These are phyloP conservation scores for Populus hybrid DNA, from an alignment of 441 rosid species.

Conservation along the genomic window DNA sequence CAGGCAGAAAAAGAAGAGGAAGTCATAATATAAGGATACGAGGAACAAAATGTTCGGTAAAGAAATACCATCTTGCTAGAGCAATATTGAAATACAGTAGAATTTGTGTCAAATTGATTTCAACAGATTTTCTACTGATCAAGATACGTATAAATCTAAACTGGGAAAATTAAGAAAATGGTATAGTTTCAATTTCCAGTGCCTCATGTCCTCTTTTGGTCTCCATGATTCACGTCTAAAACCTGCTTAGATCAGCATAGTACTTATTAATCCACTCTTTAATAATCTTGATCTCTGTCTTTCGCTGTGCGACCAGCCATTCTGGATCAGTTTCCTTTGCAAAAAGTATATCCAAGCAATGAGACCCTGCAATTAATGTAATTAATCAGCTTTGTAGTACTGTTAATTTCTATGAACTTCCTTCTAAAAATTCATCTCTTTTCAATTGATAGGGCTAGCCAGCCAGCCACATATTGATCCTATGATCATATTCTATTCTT, in stretches of 20 bases:
- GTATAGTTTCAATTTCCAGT: not conserved
- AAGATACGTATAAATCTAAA: too few species aligned
- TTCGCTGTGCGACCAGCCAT: slow-evolving; percentile 57
- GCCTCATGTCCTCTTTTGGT: not conserved
- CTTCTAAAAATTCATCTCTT: not conserved
- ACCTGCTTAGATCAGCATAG: slow-evolving; percentile 35
- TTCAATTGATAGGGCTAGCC: not conserved
- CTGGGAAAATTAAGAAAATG: not conserved
- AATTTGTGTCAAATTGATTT: too few species aligned
- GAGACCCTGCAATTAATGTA: slow-evolving; percentile 37
- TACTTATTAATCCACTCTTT: slow-evolving; percentile 52
- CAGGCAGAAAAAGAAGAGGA: too few species aligned
- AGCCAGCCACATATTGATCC: too few species aligned
- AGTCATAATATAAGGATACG: too few species aligned
- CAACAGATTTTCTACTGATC: too few species aligned
- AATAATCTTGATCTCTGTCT: slow-evolving; percentile 42
- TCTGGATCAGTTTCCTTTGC: slow-evolving; percentile 45
- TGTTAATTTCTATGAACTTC: not conserved
- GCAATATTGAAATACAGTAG: too few species aligned
- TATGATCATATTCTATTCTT: not conserved
- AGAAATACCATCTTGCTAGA: too few species aligned
- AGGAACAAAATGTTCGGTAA: too few species aligned
- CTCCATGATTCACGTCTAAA: too few species aligned
- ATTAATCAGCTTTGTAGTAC: not conserved
- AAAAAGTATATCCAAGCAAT: slow-evolving; percentile 52